Percentiles rank a stretch among this genome's conserved stretches.
phyloP scores from a whole-genome alignment of 495 filamentous ascomycete genomes.

The Talaromyces trachyspermus region DNA sequence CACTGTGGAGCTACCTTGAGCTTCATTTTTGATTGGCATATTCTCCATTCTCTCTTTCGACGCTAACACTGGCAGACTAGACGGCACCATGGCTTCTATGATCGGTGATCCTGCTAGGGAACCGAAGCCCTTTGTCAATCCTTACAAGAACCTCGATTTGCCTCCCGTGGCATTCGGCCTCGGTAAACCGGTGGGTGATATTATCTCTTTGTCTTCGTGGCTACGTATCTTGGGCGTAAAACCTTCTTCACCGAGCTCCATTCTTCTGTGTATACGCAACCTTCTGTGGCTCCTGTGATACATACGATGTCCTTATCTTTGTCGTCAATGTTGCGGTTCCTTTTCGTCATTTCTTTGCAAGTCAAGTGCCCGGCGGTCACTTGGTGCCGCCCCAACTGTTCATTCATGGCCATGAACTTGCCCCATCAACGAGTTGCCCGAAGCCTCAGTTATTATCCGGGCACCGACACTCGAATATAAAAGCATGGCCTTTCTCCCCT shows the following conservation, averaged over 20 bases:
- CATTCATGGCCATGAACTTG: no score
- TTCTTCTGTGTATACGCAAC: no score
- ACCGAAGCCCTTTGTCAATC: conserved; percentile 12
- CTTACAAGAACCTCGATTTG: conserved; percentile 22
- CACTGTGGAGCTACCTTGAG: no score
- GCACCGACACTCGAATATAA: no score
- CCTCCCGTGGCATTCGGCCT: conserved; percentile 18
- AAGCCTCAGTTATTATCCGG: no score
- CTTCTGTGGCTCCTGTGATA: not conserved
- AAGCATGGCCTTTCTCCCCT: no score
- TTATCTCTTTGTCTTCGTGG: conserved; percentile 1
- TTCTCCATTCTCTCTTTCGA: no score
- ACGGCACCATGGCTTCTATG: conserved; percentile 5
- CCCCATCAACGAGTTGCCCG: no score
- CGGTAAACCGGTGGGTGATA: conserved; percentile 19
- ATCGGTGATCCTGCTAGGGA: conserved; percentile 7
- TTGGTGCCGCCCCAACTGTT: no score
- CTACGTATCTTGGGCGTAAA: not conserved
- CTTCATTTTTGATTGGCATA: no score
- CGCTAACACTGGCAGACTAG: not conserved
- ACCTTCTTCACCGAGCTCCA: not conserved
- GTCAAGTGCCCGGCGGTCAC: not conserved
- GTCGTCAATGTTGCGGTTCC: not conserved
- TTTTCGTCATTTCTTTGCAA: conserved; percentile 7
- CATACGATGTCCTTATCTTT: not conserved